These are phyloP conservation scores for Pyricularia sp. DNA, from an alignment of 2,329 filamentous ascomycete species.

Conservation along the genomic window DNA sequence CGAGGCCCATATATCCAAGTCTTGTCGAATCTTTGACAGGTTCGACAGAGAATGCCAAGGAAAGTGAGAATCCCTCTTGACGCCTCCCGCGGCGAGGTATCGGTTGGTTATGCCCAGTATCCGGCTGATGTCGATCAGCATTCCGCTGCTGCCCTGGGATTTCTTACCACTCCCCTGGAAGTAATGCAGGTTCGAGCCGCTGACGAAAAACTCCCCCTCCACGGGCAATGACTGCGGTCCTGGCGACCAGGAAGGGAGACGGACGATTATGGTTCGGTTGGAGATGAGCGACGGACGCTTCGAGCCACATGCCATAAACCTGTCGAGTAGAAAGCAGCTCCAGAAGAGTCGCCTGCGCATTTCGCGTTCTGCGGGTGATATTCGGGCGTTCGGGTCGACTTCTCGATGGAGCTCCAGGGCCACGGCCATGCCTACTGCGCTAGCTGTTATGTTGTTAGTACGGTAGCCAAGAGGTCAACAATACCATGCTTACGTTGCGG, in stretches of 20 bases:
- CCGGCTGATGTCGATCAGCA: slow-evolving; percentile 77
- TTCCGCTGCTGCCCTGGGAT: slow-evolving; percentile 64
- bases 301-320: slow-evolving; percentile 74
- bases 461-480: slow-evolving; percentile 13
- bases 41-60: slow-evolving; percentile 84
- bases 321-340: slow-evolving; percentile 80
- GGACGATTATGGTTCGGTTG: slow-evolving; percentile 66
- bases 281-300: slow-evolving; percentile 72
- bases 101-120: slow-evolving; percentile 76
- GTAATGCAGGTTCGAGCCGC: slow-evolving; percentile 67
- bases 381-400: slow-evolving; percentile 50
- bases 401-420: slow-evolving; percentile 76
- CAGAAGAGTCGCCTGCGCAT: slow-evolving; percentile 75
- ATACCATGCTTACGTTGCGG: not conserved
- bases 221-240: slow-evolving; percentile 50
- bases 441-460: slow-evolving; percentile 36
- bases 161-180: slow-evolving; percentile 59
- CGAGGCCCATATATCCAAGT: slow-evolving; percentile 77
- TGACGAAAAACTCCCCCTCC: slow-evolving; percentile 75
- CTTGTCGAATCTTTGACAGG: slow-evolving; percentile 75
- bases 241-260: slow-evolving; percentile 66
- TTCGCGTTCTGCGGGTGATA: slow-evolving; percentile 63
- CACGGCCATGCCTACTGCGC: slow-evolving; percentile 72
- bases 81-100: slow-evolving; percentile 75
- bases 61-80: slow-evolving; percentile 84